phyloP scores from a whole-genome alignment of 78 protist genomes.

The Tieghemostelium lacteum region DNA sequence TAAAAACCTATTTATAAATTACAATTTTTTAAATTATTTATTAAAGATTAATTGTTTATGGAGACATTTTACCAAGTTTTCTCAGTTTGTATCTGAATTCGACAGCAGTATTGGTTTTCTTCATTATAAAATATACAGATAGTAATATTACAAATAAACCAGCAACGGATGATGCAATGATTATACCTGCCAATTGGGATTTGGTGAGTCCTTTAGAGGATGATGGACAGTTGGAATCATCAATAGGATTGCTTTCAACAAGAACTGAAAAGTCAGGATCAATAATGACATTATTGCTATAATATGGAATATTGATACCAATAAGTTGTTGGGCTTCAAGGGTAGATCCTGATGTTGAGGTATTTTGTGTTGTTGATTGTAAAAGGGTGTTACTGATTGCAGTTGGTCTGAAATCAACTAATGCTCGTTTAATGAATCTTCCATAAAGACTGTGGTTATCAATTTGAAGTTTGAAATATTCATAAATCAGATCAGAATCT shows the following conservation, averaged over 20 bases:
- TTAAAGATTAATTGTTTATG: too few relatives aligned
- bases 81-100: too few relatives aligned
- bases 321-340: background rate
- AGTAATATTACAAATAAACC: too few relatives aligned
- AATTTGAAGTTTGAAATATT: slow-evolving; percentile 10
- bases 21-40: too few relatives aligned
- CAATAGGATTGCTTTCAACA: background rate
- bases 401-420: background rate
- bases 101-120: too few relatives aligned
- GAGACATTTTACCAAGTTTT: too few relatives aligned
- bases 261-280: slow-evolving; percentile 50
- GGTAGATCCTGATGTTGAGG: too few relatives aligned
- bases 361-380: too few relatives aligned
- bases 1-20: too few relatives aligned
- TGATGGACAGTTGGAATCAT: background rate
- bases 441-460: slow-evolving; percentile 6
- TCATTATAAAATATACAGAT: too few relatives aligned
- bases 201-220: background rate
- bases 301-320: slow-evolving; percentile 12
- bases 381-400: background rate
- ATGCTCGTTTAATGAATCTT: slow-evolving; percentile 8
- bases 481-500: background rate
- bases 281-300: background rate
- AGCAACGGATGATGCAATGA: too few relatives aligned
- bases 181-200: slow-evolving; percentile 1